These are phyloP conservation scores for Globisporangium polare DNA, from an alignment of 352 stramenopile species.

Conservation along the genomic window DNA sequence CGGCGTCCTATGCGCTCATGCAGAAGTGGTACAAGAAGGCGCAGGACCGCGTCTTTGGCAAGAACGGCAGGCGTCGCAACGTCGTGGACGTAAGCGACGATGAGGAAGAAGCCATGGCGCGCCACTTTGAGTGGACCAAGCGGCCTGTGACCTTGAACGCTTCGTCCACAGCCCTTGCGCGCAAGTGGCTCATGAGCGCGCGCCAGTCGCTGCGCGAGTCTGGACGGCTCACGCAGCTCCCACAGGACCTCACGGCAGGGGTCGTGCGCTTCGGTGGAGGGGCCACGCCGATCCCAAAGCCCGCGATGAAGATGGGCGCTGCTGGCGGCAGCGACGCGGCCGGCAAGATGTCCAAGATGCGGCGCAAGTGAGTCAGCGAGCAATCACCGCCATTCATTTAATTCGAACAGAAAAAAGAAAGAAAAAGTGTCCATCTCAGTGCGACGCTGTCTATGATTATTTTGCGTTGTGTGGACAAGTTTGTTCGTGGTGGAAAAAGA, in stretches of 20 bases:
- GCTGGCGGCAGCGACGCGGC: slow-evolving; percentile 38
- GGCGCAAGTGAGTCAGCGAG: slow-evolving; percentile 37
- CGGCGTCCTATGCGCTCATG: slow-evolving; percentile 86
- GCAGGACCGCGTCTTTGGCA: slow-evolving; percentile 86
- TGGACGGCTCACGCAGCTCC: slow-evolving; percentile 33
- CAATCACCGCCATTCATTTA: slow-evolving; percentile 2
- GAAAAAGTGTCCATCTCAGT: slow-evolving; percentile 1
- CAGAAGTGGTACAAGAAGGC: slow-evolving; percentile 91
- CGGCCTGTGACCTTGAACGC: slow-evolving; percentile 62
- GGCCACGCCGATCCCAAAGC: slow-evolving; percentile 64
- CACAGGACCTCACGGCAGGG: slow-evolving; percentile 43
- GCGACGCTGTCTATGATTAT: neutral
- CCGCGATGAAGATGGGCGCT: slow-evolving; percentile 68
- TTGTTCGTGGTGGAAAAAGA: neutral
- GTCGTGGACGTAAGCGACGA: slow-evolving; percentile 84
- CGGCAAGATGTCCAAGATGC: slow-evolving; percentile 59
- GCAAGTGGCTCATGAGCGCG: slow-evolving; percentile 75
- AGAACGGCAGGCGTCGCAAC: slow-evolving; percentile 52
- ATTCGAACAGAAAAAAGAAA: neutral
- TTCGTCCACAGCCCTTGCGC: slow-evolving; percentile 74
- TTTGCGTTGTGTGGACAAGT: neutral
- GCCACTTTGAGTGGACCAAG: slow-evolving; percentile 78
- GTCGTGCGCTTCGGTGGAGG: slow-evolving; percentile 30
- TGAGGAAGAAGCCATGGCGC: slow-evolving; percentile 69
- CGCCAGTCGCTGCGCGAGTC: slow-evolving; percentile 57